Evolutionary conservation across 768 basidiomycete species (phyloP), one percentile per base, ranked within the genome.

Genomic region (Boletales sp.): DNA sequence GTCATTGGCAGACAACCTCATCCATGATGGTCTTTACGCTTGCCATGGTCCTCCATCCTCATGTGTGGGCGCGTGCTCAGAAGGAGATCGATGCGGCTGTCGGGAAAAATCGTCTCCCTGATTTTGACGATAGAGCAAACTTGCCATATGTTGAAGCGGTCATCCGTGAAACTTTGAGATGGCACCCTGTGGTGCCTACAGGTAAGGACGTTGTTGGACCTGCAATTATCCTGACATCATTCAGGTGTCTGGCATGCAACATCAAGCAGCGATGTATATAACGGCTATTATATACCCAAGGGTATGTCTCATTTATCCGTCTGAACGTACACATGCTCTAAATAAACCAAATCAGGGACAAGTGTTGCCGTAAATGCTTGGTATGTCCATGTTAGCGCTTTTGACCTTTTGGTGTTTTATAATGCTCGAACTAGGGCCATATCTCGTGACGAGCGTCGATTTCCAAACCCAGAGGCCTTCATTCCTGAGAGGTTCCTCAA

Each of bases 281-380:
- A 57, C 11, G 70, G 66, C 0, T 63, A 60, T 48, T 58, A 52
- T 21, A 60, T 73, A 21, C 72, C 72, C 0, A 63, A 66, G 44
- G 66, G 68, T 9, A n/a, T n/a, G n/a, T n/a, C n/a, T n/a, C n/a
- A n/a, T n/a, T n/a, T n/a, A n/a, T n/a, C n/a, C n/a, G 12, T 14
- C 12, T 34, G 14, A 34, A 11, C 12, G 15, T 18, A 4, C 17
- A 12, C 19, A 41, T 31, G 42, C 18, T 19, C 31, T 15, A 6
- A n/a, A 1, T 17, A 14, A 14, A 17, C 8, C 4, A n/a, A 28
- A 8, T 49, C 41, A 60, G 59, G 55, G 2, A 33, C 55, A 9
- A 49, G 38, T 7, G 33, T 60, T 2, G 31, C 58, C 14, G 46
- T 33, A 25, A 60, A 60, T 31, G 9, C 21, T 15, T 59, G 58